Evolutionary conservation across 2,329 filamentous ascomycete species (phyloP), one percentile per base, ranked within the genome.

Genomic region (Ophiocordyceps camponoti-leonardi): DNA sequence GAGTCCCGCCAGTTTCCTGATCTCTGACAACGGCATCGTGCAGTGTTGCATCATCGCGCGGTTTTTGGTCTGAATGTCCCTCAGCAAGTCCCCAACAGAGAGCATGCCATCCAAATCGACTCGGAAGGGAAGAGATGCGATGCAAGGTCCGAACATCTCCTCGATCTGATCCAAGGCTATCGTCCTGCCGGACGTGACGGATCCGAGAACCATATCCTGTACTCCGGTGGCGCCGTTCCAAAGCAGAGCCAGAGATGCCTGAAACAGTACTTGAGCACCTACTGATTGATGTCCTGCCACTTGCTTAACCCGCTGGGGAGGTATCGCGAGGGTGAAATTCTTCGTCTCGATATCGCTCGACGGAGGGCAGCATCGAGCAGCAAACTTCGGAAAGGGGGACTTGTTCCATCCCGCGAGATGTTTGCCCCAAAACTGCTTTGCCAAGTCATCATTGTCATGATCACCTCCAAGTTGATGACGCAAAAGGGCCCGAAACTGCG

Each of bases 171-270:
- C 57, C 2, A 94, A 58, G 0, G 84, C 75, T n/a, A 87, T 60
- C 1, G 82, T 86, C 46, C 88, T 73, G 2, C 87, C 87, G 11
- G 87, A 94, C 13, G 83, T 83, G 4, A 94, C 84, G 1, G 78
- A 81, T 0, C 88, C 88, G 37, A 94, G 73, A 0, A 79, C 67
- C 1, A 88, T 65, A 56, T 94, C 85, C 0, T 68, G 58, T 1
- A 64, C 67, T 3, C 82, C 84, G 3, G 75, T 58, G 47, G 92
- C 77, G 0, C 71, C 68, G 16, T 72, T 68, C 58, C 88, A 73
- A 0, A 93, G 58, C 56, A 81, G 75, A 1, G 72, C 66, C 46
- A 86, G 64, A 0, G 81, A 78, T 8, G 82, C 75, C 56, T 94
- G 86, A 49, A 93, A 86, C 19, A 90, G 64, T 0, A 81, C 74